A percentile compares a stretch with the other conserved stretches of the same genome.
Conservation (phyloP, 345 rosid genomes). For the Citrus hindsii region DNA sequence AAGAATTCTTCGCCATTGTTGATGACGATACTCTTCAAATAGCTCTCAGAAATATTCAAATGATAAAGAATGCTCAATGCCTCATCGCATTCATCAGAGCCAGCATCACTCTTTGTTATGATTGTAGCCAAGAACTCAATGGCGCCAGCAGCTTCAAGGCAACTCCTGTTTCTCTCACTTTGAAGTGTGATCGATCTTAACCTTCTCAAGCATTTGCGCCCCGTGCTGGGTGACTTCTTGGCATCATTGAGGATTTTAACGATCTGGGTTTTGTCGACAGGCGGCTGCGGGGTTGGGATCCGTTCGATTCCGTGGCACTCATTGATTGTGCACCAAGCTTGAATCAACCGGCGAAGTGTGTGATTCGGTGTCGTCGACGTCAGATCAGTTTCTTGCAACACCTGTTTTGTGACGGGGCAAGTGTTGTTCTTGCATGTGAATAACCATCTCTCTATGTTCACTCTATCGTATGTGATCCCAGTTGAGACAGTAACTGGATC, state of each 20-base stretch:
- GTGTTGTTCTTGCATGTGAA: constrained; percentile 32
- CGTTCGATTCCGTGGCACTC: constrained; percentile 46
- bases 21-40: constrained; percentile 27
- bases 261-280: constrained; percentile 25
- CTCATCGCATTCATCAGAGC: constrained; percentile 27
- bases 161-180: constrained; percentile 32
- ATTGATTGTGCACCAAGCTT: constrained; percentile 76
- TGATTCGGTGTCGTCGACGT: constrained; percentile 51
- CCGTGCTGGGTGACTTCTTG: constrained; percentile 20
- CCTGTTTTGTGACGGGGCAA: constrained; percentile 56
- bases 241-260: constrained; percentile 40
- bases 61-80: constrained; percentile 42
- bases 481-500: constrained; percentile 60
- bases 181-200: constrained; percentile 40
- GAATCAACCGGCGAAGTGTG: constrained; percentile 83
- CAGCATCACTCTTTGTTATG: background rate
- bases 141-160: constrained; percentile 29
- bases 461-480: constrained; percentile 63
- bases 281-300: constrained; percentile 48
- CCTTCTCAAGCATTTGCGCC: constrained; percentile 28
- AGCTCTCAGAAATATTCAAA: constrained; percentile 21
- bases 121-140: constrained; percentile 44
- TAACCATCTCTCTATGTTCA: constrained; percentile 53
- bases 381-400: constrained; percentile 36
- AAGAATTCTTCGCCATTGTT: constrained; percentile 27